Evolutionary conservation across 495 filamentous ascomycete species (phyloP), one percentile per base, ranked within the genome.

Genomic region (Aspergillus biplanus): DNA sequence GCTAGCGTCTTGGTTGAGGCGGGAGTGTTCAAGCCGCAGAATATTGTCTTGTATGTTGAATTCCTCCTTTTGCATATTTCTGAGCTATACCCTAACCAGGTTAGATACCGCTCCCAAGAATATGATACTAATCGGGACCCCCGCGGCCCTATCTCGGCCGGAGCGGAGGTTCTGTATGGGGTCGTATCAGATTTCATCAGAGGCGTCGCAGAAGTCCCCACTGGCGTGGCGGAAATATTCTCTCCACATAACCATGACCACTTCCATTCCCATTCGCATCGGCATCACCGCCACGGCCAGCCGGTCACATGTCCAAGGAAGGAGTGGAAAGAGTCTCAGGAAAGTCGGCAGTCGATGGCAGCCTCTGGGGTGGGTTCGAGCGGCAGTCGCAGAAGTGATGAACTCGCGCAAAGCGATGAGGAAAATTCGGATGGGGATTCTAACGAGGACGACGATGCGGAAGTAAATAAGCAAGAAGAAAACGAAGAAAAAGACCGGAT

Each of bases 121-220:
- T 89, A 92, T 67, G 85, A 88, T 62, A 91, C 89, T 1, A 86
- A 89, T 53, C 85, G 90, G 42, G 83, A 92, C 57, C 87, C 90
- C 4, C 85, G 83, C 66, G 87, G 92, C 61, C 90, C 90, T 0
- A 82, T 93, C 16, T 86, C 88, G 7, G 90, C 90, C 13, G 85
- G 84, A 34, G 86, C 91, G 1, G 85, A 87, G 16, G 90, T 92
- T 0, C 72, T 97, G 3, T 77, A 94, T 13, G 92, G 92, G 6
- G 90, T 92, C 7, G 78, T 92, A 39, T 82, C 86, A 15, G 88
- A 82, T 61, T 84, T 98, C 53, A 82, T 89, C 68, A 90, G 94
- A 82, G 92, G 92, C 0, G 78, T 93, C 34, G 90, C 90, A 5
- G 92, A 96, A 65, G 85, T 97, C 27, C 93, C 94, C 0, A 79